Percentiles rank a stretch among this genome's conserved stretches.
phyloP scores from a whole-genome alignment of 352 stramenopile species.

The Pythium coloratum region DNA sequence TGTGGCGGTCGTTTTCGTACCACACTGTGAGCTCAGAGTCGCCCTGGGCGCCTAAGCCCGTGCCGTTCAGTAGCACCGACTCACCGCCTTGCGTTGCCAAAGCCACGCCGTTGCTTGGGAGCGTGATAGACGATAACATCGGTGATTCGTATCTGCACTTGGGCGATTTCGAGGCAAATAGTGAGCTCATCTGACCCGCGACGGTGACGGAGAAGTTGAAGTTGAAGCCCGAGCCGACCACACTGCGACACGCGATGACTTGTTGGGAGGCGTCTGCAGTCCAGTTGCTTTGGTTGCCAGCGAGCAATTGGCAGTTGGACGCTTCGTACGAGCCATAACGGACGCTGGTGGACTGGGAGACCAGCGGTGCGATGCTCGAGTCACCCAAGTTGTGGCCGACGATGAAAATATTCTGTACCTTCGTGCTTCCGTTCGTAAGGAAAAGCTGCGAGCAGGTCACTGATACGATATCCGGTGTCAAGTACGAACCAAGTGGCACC shows the following conservation, averaged over 20 bases:
- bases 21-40: constrained; percentile 31
- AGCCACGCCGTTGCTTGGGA: constrained; percentile 4
- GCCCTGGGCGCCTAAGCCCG: constrained; percentile 43
- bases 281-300: neutral
- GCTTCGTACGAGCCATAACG: constrained; percentile 41
- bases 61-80: constrained; percentile 39
- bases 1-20: constrained; percentile 45
- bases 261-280: constrained; percentile 13
- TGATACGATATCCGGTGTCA: constrained; percentile 25
- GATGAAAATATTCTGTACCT: constrained; percentile 35
- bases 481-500: constrained; percentile 40
- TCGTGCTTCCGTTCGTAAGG: constrained; percentile 36
- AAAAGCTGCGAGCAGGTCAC: constrained; percentile 38
- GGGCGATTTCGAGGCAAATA: constrained; percentile 7
- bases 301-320: constrained; percentile 29
- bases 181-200: constrained; percentile 34
- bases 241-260: constrained; percentile 41
- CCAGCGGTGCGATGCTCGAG: constrained; percentile 7
- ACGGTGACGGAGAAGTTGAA: constrained; percentile 40
- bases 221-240: constrained; percentile 35
- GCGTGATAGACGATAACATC: constrained; percentile 23
- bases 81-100: constrained; percentile 39
- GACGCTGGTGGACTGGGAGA: constrained; percentile 23
- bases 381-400: constrained; percentile 48
- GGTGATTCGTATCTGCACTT: constrained; percentile 42